Base-by-base conservation (phyloP, 2,329 filamentous ascomycete species). In the Fusarium proliferatum region DNA sequence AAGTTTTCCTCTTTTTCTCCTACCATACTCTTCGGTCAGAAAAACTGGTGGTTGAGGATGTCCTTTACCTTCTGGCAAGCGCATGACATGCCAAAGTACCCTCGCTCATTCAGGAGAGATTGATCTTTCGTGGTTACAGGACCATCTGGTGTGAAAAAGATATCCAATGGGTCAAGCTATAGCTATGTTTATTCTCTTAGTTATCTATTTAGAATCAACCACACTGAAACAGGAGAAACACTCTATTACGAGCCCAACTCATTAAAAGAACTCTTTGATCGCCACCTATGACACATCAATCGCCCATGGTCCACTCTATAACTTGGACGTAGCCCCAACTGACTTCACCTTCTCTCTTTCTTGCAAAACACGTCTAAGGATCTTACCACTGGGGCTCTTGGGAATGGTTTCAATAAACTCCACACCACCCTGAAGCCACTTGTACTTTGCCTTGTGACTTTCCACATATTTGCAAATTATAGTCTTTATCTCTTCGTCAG, bases 231-330 rank as follows among this genome's bases (percentile, higher is more conserved):
- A n/a, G 39, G 21, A 13, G 12, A n/a, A 41, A 3, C 39, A 13
- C 12, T 46, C 12, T 21, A 43, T 2, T 16, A 11, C 15, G 10
- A 16, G 9, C 16, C n/a, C 6, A 11, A 23, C 15, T 9, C 5
- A 9, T 6, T n/a, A 0, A 5, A 34, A 19, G 3, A 4, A 34
- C 10, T 23, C 2, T 2, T 9, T 34, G 8, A 13, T 1, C 7
- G 8, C 16, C n/a, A 3, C 19, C 16, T 7, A 7, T 4, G 0
- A 6, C 8, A 10, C 9, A 2, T 13, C 0, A 34, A 13, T 6
- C 21, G 5, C 6, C 13, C 16, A 23, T 4, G 11, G 2, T 5
- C 9, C 8, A 19, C 1, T 23, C 8, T 51, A 51, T 9, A 51
- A n/a, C n/a, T 51, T 51, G 4, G 48, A 0, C 0, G 28, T n/a